Base-by-base conservation (phyloP, 2,329 filamentous ascomycete genomes). In the Chalaropsis thielavioides region DNA sequence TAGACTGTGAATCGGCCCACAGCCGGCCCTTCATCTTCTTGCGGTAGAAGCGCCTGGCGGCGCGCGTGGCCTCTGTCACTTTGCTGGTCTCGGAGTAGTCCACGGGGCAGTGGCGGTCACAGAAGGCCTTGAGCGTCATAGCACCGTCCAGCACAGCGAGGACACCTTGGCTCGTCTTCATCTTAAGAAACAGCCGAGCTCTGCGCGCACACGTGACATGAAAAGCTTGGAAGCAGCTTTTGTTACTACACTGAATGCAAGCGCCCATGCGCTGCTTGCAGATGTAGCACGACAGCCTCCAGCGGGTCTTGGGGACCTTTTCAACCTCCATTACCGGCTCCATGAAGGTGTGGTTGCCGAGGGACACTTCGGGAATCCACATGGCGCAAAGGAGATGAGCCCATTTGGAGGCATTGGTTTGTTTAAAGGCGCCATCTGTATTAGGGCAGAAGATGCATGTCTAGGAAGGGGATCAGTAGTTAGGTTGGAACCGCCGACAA, bases 361-460 rank as follows among this genome's bases (percentile, higher is more conserved):
- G 83, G 3, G 90, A 92, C 6, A 97, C 90, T 76, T 99, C 94
- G 0, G 94, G 94, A 71, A 99, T 96, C 94, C 94, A 99, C 78
- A 97, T 94, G 40, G 94, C 90, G 73, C 94, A 99, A 8, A 99
- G 83, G 11, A 99, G 77, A 80, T 99, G 94, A 31, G 92, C 90
- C 94, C 94, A 99, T 76, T 95, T 94, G 2, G 92, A 91, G 1
- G 90, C 89, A 69, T 91, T 96, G 0, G 94, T 97, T 75, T 97
- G 94, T 74, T 99, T 99, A 79, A 99, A 99, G 2, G 94, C 94
- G 15, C 94, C 94, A 71, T 97, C 94, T 0, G 89, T 94, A 73
- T 97, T 97, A 0, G 94, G 94, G 72, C 94, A 99, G 77, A 99
- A 99, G 68, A 99, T 96, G 77, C 94, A 99, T 13, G 90, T 95